These are phyloP conservation scores for Luzula sylvatica DNA, from an alignment of 176 grass and related monocot species.

Conservation along the genomic window DNA sequence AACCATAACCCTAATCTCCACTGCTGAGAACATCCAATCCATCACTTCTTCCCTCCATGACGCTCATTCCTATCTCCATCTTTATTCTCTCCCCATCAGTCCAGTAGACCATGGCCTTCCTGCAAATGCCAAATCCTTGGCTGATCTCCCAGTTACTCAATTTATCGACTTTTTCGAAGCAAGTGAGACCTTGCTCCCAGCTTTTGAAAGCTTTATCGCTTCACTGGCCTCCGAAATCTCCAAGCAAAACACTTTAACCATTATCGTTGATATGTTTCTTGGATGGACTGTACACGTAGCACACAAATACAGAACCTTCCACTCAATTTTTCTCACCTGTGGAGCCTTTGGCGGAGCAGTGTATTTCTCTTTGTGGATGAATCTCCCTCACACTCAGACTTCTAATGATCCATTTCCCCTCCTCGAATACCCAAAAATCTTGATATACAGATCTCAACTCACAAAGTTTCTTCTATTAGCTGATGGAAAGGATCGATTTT, in stretches of 20 bases:
- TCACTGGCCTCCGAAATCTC: too few relatives aligned
- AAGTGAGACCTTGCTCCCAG: too few relatives aligned
- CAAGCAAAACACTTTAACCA: constrained; percentile 7
- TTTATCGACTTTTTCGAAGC: too few relatives aligned
- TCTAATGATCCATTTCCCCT: not conserved
- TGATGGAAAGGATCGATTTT: not conserved
- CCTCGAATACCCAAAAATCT: not conserved
- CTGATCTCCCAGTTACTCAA: too few relatives aligned
- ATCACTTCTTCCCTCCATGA: not conserved
- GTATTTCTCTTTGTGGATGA: constrained; percentile 29
- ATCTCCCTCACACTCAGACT: constrained; percentile 22
- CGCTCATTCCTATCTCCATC: constrained; percentile 13
- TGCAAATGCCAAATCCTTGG: constrained; percentile 21
- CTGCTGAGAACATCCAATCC: not conserved
- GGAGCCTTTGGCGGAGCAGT: constrained; percentile 26
- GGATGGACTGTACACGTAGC: constrained; percentile 18
- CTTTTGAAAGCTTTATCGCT: too few relatives aligned
- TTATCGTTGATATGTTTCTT: constrained; percentile 29
- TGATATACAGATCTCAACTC: constrained; percentile 22
- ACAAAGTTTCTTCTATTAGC: not conserved
- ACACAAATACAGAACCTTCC: constrained; percentile 4
- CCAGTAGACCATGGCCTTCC: constrained; percentile 44
- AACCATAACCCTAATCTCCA: constrained; percentile 4
- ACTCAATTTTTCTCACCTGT: constrained; percentile 29
- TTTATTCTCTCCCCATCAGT: constrained; percentile 37